phyloP scores from a whole-genome alignment of 176 grass and related monocot species.

The Pontederia crassipes region DNA sequence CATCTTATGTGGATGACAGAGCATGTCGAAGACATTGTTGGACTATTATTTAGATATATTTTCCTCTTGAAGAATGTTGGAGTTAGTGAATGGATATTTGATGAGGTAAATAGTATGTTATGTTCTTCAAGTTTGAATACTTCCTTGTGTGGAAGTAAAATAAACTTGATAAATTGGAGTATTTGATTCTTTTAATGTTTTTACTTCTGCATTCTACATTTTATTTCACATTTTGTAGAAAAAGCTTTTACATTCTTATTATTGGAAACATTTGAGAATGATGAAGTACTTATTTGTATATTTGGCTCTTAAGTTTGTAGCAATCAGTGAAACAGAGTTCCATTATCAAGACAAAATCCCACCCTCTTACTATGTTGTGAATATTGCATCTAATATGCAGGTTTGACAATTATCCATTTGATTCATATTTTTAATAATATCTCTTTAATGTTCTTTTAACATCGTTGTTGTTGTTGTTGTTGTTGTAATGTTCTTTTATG shows the following conservation, averaged over 20 bases:
- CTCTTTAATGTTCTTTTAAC: not conserved
- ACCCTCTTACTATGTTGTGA: constrained; percentile 56
- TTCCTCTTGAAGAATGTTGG: constrained; percentile 60
- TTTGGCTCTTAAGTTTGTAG: constrained; percentile 52
- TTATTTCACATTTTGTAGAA: no score
- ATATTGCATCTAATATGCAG: constrained; percentile 86
- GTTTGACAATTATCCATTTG: constrained; percentile 24
- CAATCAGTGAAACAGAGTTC: constrained; percentile 74
- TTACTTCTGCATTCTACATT: no score
- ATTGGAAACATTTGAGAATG: no score
- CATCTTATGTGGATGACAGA: constrained; percentile 39
- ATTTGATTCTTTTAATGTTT: not conserved
- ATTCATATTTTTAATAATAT: constrained; percentile 13
- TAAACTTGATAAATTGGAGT: not conserved
- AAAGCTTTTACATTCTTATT: no score
- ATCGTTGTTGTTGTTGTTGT: no score
- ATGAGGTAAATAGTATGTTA: constrained; percentile 57
- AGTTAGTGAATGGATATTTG: constrained; percentile 82
- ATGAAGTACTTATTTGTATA: not conserved
- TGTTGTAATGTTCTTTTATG: not conserved
- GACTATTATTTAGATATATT: constrained; percentile 85
- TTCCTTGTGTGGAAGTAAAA: not conserved
- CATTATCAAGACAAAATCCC: constrained; percentile 71
- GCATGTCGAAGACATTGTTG: constrained; percentile 78
- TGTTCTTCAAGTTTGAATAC: not conserved